phyloP scores from a whole-genome alignment of 768 basidiomycete genomes.

The Favolaschia claudopus region DNA sequence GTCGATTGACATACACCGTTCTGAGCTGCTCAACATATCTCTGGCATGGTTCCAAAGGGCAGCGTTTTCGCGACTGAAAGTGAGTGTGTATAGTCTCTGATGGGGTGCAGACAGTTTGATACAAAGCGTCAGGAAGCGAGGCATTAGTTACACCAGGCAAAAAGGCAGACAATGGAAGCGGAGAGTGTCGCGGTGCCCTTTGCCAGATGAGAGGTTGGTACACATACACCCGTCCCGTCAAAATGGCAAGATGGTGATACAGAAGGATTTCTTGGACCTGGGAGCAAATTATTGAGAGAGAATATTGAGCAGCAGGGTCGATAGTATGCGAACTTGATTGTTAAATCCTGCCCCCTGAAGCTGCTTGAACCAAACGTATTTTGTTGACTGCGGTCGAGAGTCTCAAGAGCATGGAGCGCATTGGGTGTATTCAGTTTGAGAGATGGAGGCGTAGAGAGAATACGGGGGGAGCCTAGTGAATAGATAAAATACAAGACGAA shows the following conservation, averaged over 20 bases:
- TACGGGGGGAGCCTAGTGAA: constrained; percentile 46
- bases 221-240: constrained; percentile 48
- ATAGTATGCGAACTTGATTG: constrained; percentile 47
- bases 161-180: constrained; percentile 53
- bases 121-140: constrained; percentile 44
- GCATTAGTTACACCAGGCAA: constrained; percentile 47
- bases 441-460: constrained; percentile 43
- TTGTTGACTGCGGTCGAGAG: constrained; percentile 35
- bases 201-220: constrained; percentile 57
- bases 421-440: constrained; percentile 43
- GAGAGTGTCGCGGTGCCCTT: constrained; percentile 47
- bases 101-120: constrained; percentile 50
- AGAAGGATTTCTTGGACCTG: constrained; percentile 56
- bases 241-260: constrained; percentile 53
- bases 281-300: not conserved
- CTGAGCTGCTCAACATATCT: constrained; percentile 37
- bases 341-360: constrained; percentile 58
- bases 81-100: constrained; percentile 45
- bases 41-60: constrained; percentile 48
- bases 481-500: constrained; percentile 42
- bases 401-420: constrained; percentile 36
- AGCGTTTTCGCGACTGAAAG: constrained; percentile 33
- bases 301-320: constrained; percentile 1
- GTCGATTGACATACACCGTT: constrained; percentile 52
- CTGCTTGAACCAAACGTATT: constrained; percentile 54